Percentiles rank a stretch among this genome's conserved stretches.
Conservation (phyloP, 441 rosid genomes). For the Pelargonium myrrhifolium region DNA sequence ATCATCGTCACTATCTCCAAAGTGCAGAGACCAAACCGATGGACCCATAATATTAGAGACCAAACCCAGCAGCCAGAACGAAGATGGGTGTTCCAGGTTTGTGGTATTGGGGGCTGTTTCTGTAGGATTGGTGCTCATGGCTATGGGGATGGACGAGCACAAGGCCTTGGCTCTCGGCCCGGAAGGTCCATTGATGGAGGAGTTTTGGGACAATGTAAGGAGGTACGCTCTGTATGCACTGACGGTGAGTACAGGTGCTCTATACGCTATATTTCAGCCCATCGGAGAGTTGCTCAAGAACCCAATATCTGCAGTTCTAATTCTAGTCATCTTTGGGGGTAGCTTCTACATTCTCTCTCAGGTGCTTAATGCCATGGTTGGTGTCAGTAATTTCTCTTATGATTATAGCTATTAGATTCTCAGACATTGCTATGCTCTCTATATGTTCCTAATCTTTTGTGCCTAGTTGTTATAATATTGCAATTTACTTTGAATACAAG, state of each 20-base stretch:
- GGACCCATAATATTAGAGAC: not conserved
- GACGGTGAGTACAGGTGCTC: slow-evolving; percentile 62
- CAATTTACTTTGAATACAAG: too few relatives aligned
- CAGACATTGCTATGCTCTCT: not conserved
- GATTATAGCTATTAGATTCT: slow-evolving; percentile 45
- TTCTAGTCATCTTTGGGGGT: slow-evolving; percentile 55
- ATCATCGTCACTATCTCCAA: not conserved
- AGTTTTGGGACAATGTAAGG: slow-evolving; percentile 86
- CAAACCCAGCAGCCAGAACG: slow-evolving; percentile 5
- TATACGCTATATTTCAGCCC: slow-evolving; percentile 42
- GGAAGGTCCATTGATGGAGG: slow-evolving; percentile 79
- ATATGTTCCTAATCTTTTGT: too few relatives aligned
- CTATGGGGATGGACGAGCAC: slow-evolving; percentile 42
- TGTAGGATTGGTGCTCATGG: slow-evolving; percentile 36
- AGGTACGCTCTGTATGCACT: slow-evolving; percentile 65
- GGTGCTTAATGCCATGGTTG: slow-evolving; percentile 75
- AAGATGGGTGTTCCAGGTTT: slow-evolving; percentile 29
- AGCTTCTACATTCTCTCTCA: slow-evolving; percentile 54
- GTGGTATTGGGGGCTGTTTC: slow-evolving; percentile 49
- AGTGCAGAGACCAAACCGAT: not conserved
- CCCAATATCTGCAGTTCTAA: slow-evolving; percentile 71
- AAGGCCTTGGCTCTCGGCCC: slow-evolving; percentile 80
- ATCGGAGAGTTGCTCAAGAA: slow-evolving; percentile 53
- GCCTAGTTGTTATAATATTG: too few relatives aligned
- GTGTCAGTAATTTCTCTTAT: slow-evolving; percentile 62